Base-by-base conservation (phyloP, 116 monocot species). In the Papilionanthe hybrid region DNA sequence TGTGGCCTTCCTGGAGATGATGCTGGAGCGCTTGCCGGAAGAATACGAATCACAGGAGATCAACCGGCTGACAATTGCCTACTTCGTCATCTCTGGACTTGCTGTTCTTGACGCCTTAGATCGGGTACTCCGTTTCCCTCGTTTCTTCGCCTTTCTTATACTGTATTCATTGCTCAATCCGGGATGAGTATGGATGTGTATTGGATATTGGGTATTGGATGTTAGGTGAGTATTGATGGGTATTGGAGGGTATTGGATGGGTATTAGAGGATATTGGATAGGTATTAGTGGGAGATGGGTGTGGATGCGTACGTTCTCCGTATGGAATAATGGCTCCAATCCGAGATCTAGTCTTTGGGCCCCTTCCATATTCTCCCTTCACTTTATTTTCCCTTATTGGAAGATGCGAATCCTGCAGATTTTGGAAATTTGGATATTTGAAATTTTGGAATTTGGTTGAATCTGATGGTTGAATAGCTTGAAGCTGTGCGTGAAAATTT, bases 41-140 rank as follows among this genome's bases (percentile, higher is more conserved):
- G 86, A 86, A 2, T 98, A 94, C 88, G 88, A 94, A 84, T 28
- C 78, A 42, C 89, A 98, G 85, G 98, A 98, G 88, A 86, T 98
- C 90, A 98, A 94, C 79, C 88, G 77, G 72, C 82, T 98, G 79
- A 98, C 98, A 69, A 91, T 98, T 85, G 98, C 94, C 82, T 93
- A 98, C 91, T 98, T 94, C 94, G 86, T 89, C 78, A 78, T 98
- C 82, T 91, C 93, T 82, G 87, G 86, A 77, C 98, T 98, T 72
- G 79, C 85, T 69, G 72, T 98, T 67, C 91, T 98, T 63, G 90
- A 85, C 43, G 89, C 94, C 79, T 85, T 94, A 42, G 88, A 98
- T 88, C 89, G 78, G 74, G 94, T 90, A 86, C 28, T 43, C 9
- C 44, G 20, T 73, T 73, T 0, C 73, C 32, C 11, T 20, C 18